These are phyloP conservation scores for Cucumis melo DNA, from an alignment of 306 rosid genomes.

Conservation along the genomic window DNA sequence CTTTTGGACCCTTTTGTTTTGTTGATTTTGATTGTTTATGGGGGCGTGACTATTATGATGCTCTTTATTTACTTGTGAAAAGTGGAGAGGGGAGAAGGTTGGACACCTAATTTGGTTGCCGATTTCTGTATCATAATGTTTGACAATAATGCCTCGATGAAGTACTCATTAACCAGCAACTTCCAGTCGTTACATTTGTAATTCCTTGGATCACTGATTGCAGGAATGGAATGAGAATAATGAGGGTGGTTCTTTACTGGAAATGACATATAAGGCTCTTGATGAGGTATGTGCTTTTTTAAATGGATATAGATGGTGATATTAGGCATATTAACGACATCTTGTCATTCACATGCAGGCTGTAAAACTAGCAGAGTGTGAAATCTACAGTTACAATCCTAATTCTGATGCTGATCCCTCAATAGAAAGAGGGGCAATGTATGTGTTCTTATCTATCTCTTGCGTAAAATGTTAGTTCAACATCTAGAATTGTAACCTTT, in stretches of 20 bases:
- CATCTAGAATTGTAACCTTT: background rate
- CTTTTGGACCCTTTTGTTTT: background rate
- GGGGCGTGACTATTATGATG: background rate
- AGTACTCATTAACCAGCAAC: background rate
- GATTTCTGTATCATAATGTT: background rate
- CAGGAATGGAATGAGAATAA: constrained; percentile 88
- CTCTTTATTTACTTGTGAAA: background rate
- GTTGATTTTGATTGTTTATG: background rate
- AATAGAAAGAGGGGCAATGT: constrained; percentile 75
- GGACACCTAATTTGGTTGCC: background rate
- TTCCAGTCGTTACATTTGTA: background rate
- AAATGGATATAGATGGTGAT: constrained; percentile 9
- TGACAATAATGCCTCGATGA: background rate
- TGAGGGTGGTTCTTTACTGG: constrained; percentile 59
- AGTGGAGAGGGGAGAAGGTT: background rate
- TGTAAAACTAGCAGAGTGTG: constrained; percentile 59
- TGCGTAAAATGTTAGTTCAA: background rate
- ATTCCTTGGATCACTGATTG: constrained; percentile 17
- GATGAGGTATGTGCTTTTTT: constrained; percentile 54
- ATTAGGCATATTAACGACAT: constrained; percentile 18
- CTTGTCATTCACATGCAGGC: constrained; percentile 48
- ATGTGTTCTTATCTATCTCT: constrained; percentile 9
- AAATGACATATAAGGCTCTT: constrained; percentile 60
- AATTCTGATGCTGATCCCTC: constrained; percentile 76
- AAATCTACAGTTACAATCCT: constrained; percentile 72